phyloP scores from a whole-genome alignment of 768 basidiomycete genomes.

The Termitomyces heimii region DNA sequence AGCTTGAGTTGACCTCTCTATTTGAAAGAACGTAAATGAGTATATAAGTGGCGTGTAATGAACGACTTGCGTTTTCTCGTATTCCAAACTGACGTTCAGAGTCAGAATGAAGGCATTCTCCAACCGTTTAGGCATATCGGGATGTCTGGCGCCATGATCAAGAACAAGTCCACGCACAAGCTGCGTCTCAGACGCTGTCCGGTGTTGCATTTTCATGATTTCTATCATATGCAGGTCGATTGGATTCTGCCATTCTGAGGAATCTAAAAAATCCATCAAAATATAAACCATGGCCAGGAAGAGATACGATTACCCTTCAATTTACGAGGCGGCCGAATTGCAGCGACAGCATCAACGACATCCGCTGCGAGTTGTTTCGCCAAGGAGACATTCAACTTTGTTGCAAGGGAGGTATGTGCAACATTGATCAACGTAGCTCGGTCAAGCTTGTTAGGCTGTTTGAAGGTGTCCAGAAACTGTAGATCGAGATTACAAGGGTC shows the following conservation, averaged over 20 bases:
- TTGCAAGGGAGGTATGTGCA: conserved; percentile 92
- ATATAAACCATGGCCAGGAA: background rate
- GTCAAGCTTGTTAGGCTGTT: conserved; percentile 71
- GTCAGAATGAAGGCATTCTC: conserved; percentile 95
- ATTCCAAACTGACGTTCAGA: conserved; percentile 95
- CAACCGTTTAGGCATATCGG: conserved; percentile 98
- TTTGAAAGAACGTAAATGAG: conserved; percentile 10
- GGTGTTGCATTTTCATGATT: conserved; percentile 99
- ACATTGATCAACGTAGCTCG: conserved; percentile 90
- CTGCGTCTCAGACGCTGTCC: conserved; percentile 95
- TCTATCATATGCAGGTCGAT: conserved; percentile 99
- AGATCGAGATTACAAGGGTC: conserved; percentile 3
- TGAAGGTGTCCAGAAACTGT: conserved; percentile 92
- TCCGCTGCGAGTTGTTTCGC: conserved; percentile 87
- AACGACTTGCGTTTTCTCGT: conserved; percentile 91
- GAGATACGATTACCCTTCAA: conserved; percentile 41
- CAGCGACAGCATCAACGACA: conserved; percentile 91
- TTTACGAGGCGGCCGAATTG: conserved; percentile 72
- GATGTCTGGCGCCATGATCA: conserved; percentile 96
- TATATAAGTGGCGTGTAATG: conserved; percentile 6
- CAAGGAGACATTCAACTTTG: conserved; percentile 78
- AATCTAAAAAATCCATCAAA: conserved; percentile 31
- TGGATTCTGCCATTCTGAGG: conserved; percentile 66
- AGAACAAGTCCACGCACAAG: conserved; percentile 92
- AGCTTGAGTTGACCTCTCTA: conserved; percentile 98